Base-by-base conservation (phyloP, 768 basidiomycete species). In the Termitomyces sp. region DNA sequence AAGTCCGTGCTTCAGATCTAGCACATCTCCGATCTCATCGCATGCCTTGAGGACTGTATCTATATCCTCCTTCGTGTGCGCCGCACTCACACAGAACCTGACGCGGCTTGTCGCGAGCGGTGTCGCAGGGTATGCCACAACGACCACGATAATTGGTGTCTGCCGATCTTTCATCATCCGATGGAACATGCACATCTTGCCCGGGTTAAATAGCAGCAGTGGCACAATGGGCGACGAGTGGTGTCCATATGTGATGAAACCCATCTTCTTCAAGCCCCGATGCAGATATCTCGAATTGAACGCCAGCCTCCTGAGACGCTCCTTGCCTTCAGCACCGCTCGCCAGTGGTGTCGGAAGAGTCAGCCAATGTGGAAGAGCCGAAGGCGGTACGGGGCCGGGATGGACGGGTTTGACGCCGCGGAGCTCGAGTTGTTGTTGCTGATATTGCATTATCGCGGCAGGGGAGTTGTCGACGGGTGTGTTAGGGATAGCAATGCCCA, bases 31-130 rank as follows among this genome's bases (percentile, higher is more conserved):
- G 63, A 98, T 79, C 74, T 97, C 96, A 73, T 97, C 94, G 68
- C 90, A 93, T 8, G 96, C 96, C 46, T 82, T 77, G 52, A 99
- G 79, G 33, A 98, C 76, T 13, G 78, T 77, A 76, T 99, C 97
- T 60, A 98, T 86, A 69, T 99, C 97, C 67, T 94, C 91, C 79
- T 99, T 99, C 59, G 96, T 98, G 80, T 99, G 97, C 52, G 94
- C 80, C 12, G 96, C 91, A 60, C 91, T 94, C 16, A 98, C 82
- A 71, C 97, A 98, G 81, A 98, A 97, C 68, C 97, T 82, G 57
- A 95, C 93, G 33, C 97, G 85, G 48, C 87, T 84, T 11, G 92
- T 93, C 63, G 94, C 87, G 44, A 98, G 84, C 16, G 94, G 88
- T 32, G 95, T 97, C 1, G 95, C 94, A 7, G 89, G 91, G 71